phyloP scores from a whole-genome alignment of 768 basidiomycete genomes.

The Auriscalpium microsporum region DNA sequence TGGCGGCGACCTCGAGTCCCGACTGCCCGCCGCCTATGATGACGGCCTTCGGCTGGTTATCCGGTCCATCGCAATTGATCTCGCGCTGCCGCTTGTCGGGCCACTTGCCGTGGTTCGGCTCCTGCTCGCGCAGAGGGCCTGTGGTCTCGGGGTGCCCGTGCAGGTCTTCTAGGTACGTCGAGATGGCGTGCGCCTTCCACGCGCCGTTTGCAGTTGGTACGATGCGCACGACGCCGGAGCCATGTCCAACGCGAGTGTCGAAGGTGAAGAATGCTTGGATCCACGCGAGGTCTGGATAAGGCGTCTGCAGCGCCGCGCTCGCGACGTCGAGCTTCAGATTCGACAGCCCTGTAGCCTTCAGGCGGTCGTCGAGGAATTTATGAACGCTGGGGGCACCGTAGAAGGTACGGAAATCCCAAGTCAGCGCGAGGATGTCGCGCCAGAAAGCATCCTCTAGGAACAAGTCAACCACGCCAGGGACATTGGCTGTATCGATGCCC shows the following conservation, averaged over 20 bases:
- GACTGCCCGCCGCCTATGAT: slow-evolving; percentile 45
- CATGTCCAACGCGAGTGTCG: slow-evolving; percentile 31
- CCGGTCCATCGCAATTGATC: slow-evolving; percentile 27
- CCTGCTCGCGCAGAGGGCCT: slow-evolving; percentile 25
- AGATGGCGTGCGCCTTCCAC: slow-evolving; percentile 42
- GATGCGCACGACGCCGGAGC: slow-evolving; percentile 37
- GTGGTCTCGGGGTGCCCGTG: slow-evolving; percentile 36
- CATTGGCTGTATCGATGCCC: slow-evolving; percentile 5
- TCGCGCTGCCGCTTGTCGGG: slow-evolving; percentile 28
- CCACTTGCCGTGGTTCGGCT: slow-evolving; percentile 36
- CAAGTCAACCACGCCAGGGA: slow-evolving; percentile 7
- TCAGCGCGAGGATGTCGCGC: slow-evolving; percentile 54
- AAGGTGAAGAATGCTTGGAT: slow-evolving; percentile 39
- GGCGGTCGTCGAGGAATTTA: slow-evolving; percentile 39
- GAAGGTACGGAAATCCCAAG: slow-evolving; percentile 57
- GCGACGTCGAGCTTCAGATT: slow-evolving; percentile 19
- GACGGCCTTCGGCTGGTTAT: slow-evolving; percentile 42
- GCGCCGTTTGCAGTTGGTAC: slow-evolving; percentile 32
- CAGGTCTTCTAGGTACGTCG: slow-evolving; percentile 44
- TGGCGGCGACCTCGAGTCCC: slow-evolving; percentile 50
- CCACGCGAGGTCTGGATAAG: slow-evolving; percentile 32
- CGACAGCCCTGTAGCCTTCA: slow-evolving; percentile 20
- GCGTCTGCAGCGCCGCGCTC: slow-evolving; percentile 17
- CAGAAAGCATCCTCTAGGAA: slow-evolving; percentile 35
- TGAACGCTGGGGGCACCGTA: slow-evolving; percentile 32